Percentiles rank a stretch among this genome's conserved stretches.
phyloP scores from a whole-genome alignment of 2,329 filamentous ascomycete species.

The Fusarium palustre region DNA sequence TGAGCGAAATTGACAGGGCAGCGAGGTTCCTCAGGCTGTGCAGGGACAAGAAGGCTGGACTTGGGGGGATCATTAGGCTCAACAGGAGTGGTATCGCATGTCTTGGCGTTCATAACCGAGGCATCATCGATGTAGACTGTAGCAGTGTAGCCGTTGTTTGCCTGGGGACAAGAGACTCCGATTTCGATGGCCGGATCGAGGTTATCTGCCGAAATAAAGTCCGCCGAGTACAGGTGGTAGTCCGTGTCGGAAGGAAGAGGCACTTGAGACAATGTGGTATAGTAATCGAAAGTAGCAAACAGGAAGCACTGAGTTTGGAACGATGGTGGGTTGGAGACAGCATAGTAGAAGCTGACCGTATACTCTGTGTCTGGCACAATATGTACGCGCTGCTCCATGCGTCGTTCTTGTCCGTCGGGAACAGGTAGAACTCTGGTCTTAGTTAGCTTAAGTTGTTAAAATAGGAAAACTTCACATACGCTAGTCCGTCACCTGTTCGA shows the following conservation, averaged over 20 bases:
- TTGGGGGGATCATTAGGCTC: background rate
- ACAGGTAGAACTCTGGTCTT: background rate
- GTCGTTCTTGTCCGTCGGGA: background rate
- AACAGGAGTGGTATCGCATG: background rate
- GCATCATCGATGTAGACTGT: background rate
- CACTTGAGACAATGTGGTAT: background rate
- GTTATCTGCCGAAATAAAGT: conserved; percentile 13
- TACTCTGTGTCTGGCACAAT: background rate
- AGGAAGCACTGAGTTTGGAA: background rate
- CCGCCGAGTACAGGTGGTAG: background rate
- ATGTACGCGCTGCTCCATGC: conserved; percentile 13
- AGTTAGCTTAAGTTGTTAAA: accelerated
- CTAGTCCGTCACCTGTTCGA: background rate
- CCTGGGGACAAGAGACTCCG: background rate
- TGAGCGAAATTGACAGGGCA: background rate
- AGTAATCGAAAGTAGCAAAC: conserved; percentile 16
- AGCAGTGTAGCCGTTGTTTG: background rate
- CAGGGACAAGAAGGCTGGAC: background rate
- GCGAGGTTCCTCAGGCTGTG: background rate
- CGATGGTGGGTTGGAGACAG: background rate
- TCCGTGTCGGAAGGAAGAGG: background rate
- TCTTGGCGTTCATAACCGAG: background rate
- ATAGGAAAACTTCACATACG: background rate
- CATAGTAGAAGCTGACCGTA: conserved; percentile 6
- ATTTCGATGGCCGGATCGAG: conserved; percentile 9